These are phyloP conservation scores for Myxozyma geophila DNA, from an alignment of 805 yeast species.

Conservation along the genomic window DNA sequence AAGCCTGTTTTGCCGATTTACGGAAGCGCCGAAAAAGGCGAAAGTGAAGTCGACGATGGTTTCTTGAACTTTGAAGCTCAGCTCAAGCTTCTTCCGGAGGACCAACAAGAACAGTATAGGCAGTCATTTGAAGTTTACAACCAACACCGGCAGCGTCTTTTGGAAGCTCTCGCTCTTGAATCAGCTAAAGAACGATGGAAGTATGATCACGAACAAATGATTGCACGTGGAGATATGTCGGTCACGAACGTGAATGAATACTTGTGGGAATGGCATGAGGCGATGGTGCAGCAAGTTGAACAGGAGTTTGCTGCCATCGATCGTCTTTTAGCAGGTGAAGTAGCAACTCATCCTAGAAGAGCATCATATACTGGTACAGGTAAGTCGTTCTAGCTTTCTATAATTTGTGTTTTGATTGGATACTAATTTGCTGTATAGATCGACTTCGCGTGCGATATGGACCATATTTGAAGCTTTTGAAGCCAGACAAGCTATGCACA, in stretches of 20 bases:
- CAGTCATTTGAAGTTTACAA: slow-evolving; percentile 70
- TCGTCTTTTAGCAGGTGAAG: slow-evolving; percentile 33
- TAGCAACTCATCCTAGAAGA: background rate
- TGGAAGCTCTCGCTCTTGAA: slow-evolving; percentile 80
- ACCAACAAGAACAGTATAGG: slow-evolving; percentile 58
- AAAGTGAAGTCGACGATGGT: slow-evolving; percentile 36
- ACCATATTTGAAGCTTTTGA: slow-evolving; percentile 72
- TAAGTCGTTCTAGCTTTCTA: too few relatives aligned
- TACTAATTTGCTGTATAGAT: background rate
- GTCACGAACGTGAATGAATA: slow-evolving; percentile 69
- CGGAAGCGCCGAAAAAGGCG: slow-evolving; percentile 1
- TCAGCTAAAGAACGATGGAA: slow-evolving; percentile 91
- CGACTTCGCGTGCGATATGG: slow-evolving; percentile 57
- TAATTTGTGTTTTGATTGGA: background rate
- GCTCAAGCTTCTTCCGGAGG: slow-evolving; percentile 44
- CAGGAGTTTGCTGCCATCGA: slow-evolving; percentile 64
- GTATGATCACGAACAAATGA: slow-evolving; percentile 71
- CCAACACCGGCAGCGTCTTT: slow-evolving; percentile 69
- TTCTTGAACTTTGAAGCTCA: slow-evolving; percentile 70
- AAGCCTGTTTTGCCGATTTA: slow-evolving; percentile 29
- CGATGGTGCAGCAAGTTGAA: slow-evolving; percentile 69
- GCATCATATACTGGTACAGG: too few relatives aligned
- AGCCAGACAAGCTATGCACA: slow-evolving; percentile 80
- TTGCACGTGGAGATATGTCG: slow-evolving; percentile 58
- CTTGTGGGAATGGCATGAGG: slow-evolving; percentile 82